Evolutionary conservation across 2,329 filamentous ascomycete genomes (phyloP), one percentile per base, ranked within the genome.

Genomic region (Amauroascus niger): DNA sequence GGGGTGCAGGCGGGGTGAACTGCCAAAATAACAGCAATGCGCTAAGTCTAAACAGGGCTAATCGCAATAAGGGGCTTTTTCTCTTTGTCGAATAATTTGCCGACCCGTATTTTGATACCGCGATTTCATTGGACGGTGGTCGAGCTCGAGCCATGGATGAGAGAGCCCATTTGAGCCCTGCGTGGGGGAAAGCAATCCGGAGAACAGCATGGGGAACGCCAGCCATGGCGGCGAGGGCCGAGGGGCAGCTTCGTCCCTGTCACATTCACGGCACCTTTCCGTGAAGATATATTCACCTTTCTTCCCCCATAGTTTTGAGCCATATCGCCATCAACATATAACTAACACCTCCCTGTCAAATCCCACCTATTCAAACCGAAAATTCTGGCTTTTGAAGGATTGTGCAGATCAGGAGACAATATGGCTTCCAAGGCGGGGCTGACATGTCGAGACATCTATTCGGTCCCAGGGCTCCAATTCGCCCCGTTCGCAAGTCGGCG

Each of bases 401-500:
- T 26, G 18, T 26, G 40, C 18, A 13, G 13, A 43, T 13, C 22
- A 26, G 26, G 3, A 43, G 40, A 13, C 5, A 40, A 11, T 13
- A 2, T 13, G 20, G 40, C 18, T 30, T 26, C 22, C 44, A 49
- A 41, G 6, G 57, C 57, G 57, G 35, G 26, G 14, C 39, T 56
- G 47, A 56, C 44, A 35, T 48, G 53, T n/a, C 20, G 32, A 26
- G 55, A 57, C 18, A 51, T 59, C 44, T 57, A 52, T 37, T 55
- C 53, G 7, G 53, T 47, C 4, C 45, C 52, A 35, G 55, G 49
- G 30, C 40, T 48, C 11, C 49, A 47, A 54, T 83, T 87, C 63
- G 73, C 77, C 57, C 78, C 79, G 57, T 91, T 88, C 65, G 70
- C 87, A 8, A 94, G 88, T 62, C 81, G 91, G 37, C 78, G 93